Evolutionary conservation across 805 yeast genomes (phyloP), one percentile per base, ranked within the genome.

Genomic region (Lachancea waltii): DNA sequence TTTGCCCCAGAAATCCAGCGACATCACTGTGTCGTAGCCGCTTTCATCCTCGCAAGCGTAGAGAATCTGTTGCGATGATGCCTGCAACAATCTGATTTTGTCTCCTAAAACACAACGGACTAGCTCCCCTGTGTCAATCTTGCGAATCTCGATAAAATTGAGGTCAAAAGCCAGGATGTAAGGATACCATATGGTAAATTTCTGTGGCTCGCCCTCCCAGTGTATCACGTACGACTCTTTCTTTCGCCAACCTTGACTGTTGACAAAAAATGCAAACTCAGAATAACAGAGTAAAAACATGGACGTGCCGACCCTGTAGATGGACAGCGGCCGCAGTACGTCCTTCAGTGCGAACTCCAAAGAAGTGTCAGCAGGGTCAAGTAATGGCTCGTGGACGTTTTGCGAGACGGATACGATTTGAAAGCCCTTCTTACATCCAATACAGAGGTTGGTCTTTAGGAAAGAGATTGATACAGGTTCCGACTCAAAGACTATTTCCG

Each of bases 321-420:
- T 86, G 4, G 94, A 87, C 60, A 87, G 75, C 14, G 98, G 98
- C 53, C 85, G 84, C 44, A 90, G 72, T 77, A 84, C 41, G 78
- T 85, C 64, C 33, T 51, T 54, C 19, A 60, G 36, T 10, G 92
- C 97, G 67, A 92, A 92, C 54, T 92, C 98, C 38, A 92, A 69
- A 14, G 97, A 86, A 0, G 97, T 94, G 56, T 92, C 98, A 0
- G 97, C 98, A n/a, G 95, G 96, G 64, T 92, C 97, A 51, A 92
- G 68, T 36, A 92, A 73, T 7, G 92, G 79, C 62, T 92, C 97
- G 62, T 84, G 86, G 43, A 79, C 84, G 42, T 85, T 81, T 37
- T 82, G 85, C 43, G 82, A 84, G 30, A 89, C 68, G 13, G 94
- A 82, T 25, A 92, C 87, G 53, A 92, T 86, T 64, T 92, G 97